phyloP scores from a whole-genome alignment of 345 rosid species.

The Gossypium arboreum region DNA sequence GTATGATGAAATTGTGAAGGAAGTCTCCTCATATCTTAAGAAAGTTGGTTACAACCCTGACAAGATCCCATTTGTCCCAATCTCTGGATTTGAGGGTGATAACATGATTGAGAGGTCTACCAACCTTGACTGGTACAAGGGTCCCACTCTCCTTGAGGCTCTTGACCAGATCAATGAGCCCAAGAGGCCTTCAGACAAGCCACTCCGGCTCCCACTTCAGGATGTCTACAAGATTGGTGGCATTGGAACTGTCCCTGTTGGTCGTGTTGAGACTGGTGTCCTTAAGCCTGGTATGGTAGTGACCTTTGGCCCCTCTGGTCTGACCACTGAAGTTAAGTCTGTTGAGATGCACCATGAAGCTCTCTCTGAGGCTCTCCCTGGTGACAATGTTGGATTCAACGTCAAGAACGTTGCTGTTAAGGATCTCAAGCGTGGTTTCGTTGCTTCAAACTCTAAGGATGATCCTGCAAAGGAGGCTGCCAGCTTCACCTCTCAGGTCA shows the following conservation, averaged over 20 bases:
- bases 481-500: slow-evolving; percentile 26
- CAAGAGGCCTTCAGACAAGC: slow-evolving; percentile 45
- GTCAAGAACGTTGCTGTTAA: slow-evolving; percentile 32
- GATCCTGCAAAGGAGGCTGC: slow-evolving; percentile 32
- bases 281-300: slow-evolving; percentile 30
- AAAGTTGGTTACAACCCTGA: slow-evolving; percentile 47
- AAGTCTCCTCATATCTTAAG: slow-evolving; percentile 42
- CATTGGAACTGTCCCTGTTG: slow-evolving; percentile 58
- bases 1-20: slow-evolving; percentile 43
- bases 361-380: slow-evolving; percentile 28
- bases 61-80: slow-evolving; percentile 38
- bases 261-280: slow-evolving; percentile 47
- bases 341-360: slow-evolving; percentile 34
- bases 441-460: slow-evolving; percentile 32
- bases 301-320: slow-evolving; percentile 26
- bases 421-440: slow-evolving; percentile 28
- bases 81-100: slow-evolving; percentile 41
- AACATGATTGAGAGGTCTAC: slow-evolving; percentile 46
- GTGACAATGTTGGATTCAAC: slow-evolving; percentile 32
- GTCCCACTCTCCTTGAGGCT: slow-evolving; percentile 38
- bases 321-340: slow-evolving; percentile 28
- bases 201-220: slow-evolving; percentile 54
- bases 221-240: slow-evolving; percentile 65
- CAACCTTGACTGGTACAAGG: slow-evolving; percentile 49
- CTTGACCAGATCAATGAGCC: slow-evolving; percentile 37